Percentiles rank a stretch among this genome's conserved stretches.
Conservation (phyloP, 352 stramenopile species). For the Pythium insidiosum region DNA sequence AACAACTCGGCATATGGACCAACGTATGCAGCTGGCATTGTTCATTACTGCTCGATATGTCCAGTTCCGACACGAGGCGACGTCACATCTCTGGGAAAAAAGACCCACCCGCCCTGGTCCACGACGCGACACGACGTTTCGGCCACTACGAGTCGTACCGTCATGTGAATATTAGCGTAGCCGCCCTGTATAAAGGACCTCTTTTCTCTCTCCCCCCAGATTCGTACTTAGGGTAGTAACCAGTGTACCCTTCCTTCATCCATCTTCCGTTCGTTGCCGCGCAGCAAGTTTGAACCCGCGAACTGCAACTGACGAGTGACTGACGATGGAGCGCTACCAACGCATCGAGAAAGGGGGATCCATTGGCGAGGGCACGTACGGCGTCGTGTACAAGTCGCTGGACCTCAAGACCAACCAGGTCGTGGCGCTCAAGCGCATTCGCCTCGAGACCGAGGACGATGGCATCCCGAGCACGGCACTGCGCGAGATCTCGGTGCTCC, state of each 20-base stretch:
- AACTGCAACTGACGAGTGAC: no score
- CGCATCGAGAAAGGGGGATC: conserved; percentile 91
- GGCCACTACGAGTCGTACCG: no score
- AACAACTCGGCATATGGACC: no score
- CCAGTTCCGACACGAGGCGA: no score
- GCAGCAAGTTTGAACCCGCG: conserved; percentile 8
- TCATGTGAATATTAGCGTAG: no score
- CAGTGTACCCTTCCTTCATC: background rate
- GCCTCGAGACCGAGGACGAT: conserved; percentile 98
- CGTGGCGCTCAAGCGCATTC: conserved; percentile 95
- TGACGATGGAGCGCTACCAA: conserved; percentile 85
- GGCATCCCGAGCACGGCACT: conserved; percentile 98
- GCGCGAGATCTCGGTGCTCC: conserved; percentile 97
- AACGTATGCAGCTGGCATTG: no score
- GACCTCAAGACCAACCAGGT: conserved; percentile 89
- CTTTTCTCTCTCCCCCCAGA: background rate
- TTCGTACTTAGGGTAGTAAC: conserved; percentile 3
- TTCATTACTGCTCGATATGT: no score
- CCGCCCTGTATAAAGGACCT: no score
- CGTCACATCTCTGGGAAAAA: no score
- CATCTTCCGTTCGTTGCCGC: background rate
- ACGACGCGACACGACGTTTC: no score
- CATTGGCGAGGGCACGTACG: conserved; percentile 95
- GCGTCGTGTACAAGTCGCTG: conserved; percentile 95
- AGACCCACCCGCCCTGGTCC: no score